Percentiles rank a stretch among this genome's conserved stretches.
phyloP scores from a whole-genome alignment of 495 filamentous ascomycete species.

The Daldinia caldariorum region DNA sequence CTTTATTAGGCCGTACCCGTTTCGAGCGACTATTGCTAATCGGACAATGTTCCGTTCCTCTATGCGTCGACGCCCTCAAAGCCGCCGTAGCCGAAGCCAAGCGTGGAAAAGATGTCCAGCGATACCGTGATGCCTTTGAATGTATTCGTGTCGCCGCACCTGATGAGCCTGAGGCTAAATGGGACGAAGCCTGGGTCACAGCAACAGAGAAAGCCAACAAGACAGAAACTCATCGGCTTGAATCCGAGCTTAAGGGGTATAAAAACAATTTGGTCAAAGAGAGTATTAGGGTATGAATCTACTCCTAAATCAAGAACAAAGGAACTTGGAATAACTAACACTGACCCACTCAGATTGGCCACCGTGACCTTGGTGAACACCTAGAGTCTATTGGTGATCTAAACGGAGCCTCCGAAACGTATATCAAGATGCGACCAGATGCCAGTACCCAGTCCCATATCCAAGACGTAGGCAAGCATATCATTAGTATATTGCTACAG shows the following conservation, averaged over 20 bases:
- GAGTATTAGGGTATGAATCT: conserved; percentile 80
- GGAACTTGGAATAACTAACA: conserved; percentile 2
- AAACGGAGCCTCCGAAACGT: conserved; percentile 53
- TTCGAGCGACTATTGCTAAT: conserved; percentile 85
- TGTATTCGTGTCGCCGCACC: conserved; percentile 70
- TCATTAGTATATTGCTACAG: conserved; percentile 56
- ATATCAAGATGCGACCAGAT: conserved; percentile 58
- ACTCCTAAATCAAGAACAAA: conserved; percentile 5
- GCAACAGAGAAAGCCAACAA: conserved; percentile 69
- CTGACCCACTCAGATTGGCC: conserved; percentile 52
- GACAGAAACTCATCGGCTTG: conserved; percentile 74
- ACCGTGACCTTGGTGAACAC: conserved; percentile 60
- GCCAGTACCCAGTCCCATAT: conserved; percentile 57
- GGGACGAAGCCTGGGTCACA: conserved; percentile 77
- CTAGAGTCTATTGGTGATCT: conserved; percentile 56
- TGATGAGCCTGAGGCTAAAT: conserved; percentile 69
- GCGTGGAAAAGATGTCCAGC: conserved; percentile 72
- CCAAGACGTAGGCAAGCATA: conserved; percentile 55
- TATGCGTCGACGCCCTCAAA: conserved; percentile 83
- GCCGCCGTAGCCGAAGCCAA: conserved; percentile 80
- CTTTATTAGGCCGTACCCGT: conserved; percentile 69
- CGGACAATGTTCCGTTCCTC: conserved; percentile 76
- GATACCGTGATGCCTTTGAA: conserved; percentile 76
- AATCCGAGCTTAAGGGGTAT: conserved; percentile 87
- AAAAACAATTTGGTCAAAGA: conserved; percentile 99